Conservation (phyloP, 176 grass and related monocot species). For the Hsuehochloa calcarea region DNA sequence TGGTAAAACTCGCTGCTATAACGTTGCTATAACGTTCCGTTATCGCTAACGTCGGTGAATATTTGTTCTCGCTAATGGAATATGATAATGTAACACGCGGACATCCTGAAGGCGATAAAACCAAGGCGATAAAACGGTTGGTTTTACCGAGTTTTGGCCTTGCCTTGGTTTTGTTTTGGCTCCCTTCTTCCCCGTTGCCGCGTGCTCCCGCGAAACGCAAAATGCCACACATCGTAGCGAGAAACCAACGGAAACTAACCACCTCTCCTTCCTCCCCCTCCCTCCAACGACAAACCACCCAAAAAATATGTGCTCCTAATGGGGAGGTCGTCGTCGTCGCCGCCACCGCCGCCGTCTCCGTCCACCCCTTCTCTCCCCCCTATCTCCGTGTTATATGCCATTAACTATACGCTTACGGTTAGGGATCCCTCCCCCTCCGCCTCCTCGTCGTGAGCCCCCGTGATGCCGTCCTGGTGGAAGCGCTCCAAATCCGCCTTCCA, state of each 20-base stretch:
- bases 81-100: too few relatives aligned
- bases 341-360: slow-evolving; percentile 25
- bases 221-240: not conserved
- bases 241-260: too few relatives aligned
- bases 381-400: slow-evolving; percentile 34
- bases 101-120: too few relatives aligned
- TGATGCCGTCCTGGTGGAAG: slow-evolving; percentile 72
- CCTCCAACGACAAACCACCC: not conserved
- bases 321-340: not conserved
- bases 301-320: not conserved
- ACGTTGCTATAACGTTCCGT: too few relatives aligned
- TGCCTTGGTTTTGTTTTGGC: too few relatives aligned
- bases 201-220: not conserved
- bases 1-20: too few relatives aligned
- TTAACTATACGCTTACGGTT: slow-evolving; percentile 29
- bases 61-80: too few relatives aligned
- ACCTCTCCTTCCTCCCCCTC: too few relatives aligned
- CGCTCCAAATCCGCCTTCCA: slow-evolving; percentile 59
- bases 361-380: not conserved
- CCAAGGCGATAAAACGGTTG: too few relatives aligned
- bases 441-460: not conserved
- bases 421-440: not conserved
- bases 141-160: too few relatives aligned
- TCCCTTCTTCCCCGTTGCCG: too few relatives aligned
- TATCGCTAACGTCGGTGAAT: too few relatives aligned